A percentile compares a stretch with the other conserved stretches of the same genome.
Conservation (phyloP, 371 early-diverging fungal genomes). For the Actinomucor elegans region DNA sequence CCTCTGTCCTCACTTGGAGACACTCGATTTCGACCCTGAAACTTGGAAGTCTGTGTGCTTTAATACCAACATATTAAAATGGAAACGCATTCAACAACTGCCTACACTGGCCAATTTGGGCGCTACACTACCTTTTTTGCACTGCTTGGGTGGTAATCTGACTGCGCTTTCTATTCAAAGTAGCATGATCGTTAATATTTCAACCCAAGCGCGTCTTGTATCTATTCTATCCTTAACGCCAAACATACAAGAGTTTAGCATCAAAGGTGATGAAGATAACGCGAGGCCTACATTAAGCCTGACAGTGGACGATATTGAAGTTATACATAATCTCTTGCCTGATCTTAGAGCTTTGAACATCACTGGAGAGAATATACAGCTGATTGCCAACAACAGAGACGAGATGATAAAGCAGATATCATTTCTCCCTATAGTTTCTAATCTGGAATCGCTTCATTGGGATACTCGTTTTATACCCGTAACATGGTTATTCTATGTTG, state of each 20-base stretch:
- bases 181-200: slow-evolving; percentile 8
- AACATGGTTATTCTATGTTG: slow-evolving; percentile 13
- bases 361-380: slow-evolving; percentile 6
- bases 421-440: not conserved
- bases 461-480: slow-evolving; percentile 3
- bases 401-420: not conserved
- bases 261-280: not conserved
- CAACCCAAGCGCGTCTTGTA: not conserved
- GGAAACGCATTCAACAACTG: slow-evolving; percentile 5
- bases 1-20: slow-evolving; percentile 14
- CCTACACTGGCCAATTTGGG: slow-evolving; percentile 7
- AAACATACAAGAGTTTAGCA: not conserved
- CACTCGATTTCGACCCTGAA: slow-evolving; percentile 10
- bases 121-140: slow-evolving; percentile 4
- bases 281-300: not conserved
- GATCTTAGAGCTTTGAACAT: not conserved
- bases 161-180: slow-evolving; percentile 3
- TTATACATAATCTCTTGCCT: slow-evolving; percentile 3
- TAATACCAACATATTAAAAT: not conserved
- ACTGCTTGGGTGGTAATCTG: slow-evolving; percentile 1
- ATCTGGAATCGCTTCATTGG: not conserved
- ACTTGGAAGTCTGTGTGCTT: slow-evolving; percentile 7
- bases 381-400: not conserved
- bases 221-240: slow-evolving; percentile 6
- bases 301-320: slow-evolving; percentile 12